These are phyloP conservation scores for Aspergillus affinis DNA, from an alignment of 495 filamentous ascomycete species.

Conservation along the genomic window DNA sequence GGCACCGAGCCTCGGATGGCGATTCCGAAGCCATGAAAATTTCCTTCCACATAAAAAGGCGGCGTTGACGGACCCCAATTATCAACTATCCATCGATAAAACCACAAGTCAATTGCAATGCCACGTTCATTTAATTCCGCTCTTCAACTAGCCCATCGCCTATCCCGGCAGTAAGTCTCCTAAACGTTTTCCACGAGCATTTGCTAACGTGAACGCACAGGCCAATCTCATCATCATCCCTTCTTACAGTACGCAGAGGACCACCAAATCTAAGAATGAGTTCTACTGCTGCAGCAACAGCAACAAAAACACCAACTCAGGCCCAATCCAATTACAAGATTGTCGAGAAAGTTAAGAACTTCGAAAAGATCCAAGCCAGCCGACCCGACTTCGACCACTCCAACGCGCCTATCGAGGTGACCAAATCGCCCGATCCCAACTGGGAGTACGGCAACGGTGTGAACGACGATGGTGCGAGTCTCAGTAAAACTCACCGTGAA, in stretches of 20 bases:
- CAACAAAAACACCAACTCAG: constrained; percentile 6
- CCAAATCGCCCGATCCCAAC: constrained; percentile 64
- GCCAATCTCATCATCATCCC: neutral
- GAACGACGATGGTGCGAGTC: constrained; percentile 50
- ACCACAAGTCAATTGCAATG: neutral
- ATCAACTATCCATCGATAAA: neutral
- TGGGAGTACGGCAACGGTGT: constrained; percentile 75
- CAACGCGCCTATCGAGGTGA: constrained; percentile 52
- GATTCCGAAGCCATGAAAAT: neutral
- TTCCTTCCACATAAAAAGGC: neutral
- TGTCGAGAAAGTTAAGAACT: constrained; percentile 49
- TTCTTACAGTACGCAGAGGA: neutral
- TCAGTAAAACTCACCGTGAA: constrained; percentile 57
- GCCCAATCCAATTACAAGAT: constrained; percentile 29
- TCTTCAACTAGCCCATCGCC: neutral
- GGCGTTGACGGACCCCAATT: neutral
- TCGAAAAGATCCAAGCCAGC: constrained; percentile 65
- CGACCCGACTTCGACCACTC: constrained; percentile 58
- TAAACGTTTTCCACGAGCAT: neutral
- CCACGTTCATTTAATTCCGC: neutral
- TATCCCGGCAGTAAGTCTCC: neutral
- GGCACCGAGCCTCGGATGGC: neutral
- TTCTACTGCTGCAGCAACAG: constrained; percentile 17
- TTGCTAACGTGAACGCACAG: neutral
- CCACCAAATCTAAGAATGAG: constrained; percentile 13